phyloP scores from a whole-genome alignment of 805 yeast genomes.

The Priceomyces melissophilus region DNA sequence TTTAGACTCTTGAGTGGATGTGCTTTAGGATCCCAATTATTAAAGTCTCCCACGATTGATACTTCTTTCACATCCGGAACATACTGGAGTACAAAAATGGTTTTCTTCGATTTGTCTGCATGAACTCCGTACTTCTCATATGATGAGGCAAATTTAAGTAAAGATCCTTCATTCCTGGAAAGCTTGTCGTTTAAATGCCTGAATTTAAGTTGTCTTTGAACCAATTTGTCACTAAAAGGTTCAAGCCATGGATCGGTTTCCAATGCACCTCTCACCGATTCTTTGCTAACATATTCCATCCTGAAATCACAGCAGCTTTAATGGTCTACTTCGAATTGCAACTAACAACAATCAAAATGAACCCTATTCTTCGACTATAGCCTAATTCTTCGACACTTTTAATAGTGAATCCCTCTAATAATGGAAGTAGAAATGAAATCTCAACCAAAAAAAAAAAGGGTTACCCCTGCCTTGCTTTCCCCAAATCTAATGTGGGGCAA shows the following conservation, averaged over 20 bases:
- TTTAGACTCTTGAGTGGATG: constrained; percentile 55
- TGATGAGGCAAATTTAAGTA: constrained; percentile 69
- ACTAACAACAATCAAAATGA: too few species aligned
- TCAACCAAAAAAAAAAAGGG: constrained; percentile 1
- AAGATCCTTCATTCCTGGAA: constrained; percentile 51
- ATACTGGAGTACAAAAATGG: constrained; percentile 73
- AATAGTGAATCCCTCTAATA: not conserved
- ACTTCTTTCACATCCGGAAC: constrained; percentile 83
- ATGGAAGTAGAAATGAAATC: not conserved
- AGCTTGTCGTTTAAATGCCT: constrained; percentile 59
- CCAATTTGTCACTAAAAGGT: constrained; percentile 68
- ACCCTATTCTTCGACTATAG: too few species aligned
- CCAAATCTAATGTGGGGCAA: too few species aligned
- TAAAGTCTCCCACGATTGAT: constrained; percentile 87
- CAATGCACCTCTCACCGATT: constrained; percentile 52
- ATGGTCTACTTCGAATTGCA: not conserved
- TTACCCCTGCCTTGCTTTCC: not conserved
- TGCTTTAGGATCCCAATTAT: constrained; percentile 64
- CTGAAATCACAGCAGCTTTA: not conserved
- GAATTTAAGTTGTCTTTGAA: constrained; percentile 64
- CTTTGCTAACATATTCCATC: constrained; percentile 1
- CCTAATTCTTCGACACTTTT: not conserved
- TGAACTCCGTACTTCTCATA: constrained; percentile 78
- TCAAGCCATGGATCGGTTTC: constrained; percentile 82
- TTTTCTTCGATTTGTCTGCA: constrained; percentile 47